phyloP scores from a whole-genome alignment of 768 basidiomycete genomes.

The Lactarius indigo region DNA sequence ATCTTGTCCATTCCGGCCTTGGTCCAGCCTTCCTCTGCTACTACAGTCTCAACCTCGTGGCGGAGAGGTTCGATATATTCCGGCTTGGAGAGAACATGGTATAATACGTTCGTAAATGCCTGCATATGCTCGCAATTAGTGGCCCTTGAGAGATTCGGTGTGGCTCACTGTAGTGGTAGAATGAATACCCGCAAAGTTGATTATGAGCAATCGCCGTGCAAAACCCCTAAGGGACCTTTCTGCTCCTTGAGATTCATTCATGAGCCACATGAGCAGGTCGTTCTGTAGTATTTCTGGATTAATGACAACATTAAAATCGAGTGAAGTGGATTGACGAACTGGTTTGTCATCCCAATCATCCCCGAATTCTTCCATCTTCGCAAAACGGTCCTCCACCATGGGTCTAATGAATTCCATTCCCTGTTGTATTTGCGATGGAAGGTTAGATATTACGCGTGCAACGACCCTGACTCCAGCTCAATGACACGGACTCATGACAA shows the following conservation, averaged over 20 bases:
- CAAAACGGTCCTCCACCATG: conserved; percentile 1
- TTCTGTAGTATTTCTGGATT: conserved; percentile 33
- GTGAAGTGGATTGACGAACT: background rate
- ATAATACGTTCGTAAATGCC: conserved; percentile 21
- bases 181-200: conserved; percentile 40
- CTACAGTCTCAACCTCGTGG: conserved; percentile 24
- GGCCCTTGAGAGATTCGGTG: no score
- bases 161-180: conserved; percentile 33
- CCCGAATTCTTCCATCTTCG: background rate
- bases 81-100: conserved; percentile 27
- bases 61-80: conserved; percentile 29
- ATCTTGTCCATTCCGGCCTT: conserved; percentile 21
- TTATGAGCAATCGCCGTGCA: conserved; percentile 32
- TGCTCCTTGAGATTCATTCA: conserved; percentile 33
- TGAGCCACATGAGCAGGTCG: conserved; percentile 42
- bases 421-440: background rate
- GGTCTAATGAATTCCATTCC: conserved; percentile 2
- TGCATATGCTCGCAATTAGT: background rate
- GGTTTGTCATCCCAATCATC: conserved; percentile 12
- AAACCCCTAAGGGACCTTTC: conserved; percentile 33
- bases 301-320: background rate
- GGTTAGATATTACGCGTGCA: background rate
- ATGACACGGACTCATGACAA: background rate
- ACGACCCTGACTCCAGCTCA: background rate
- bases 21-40: conserved; percentile 26